These are phyloP conservation scores for Protea cynaroides DNA, from an alignment of 164 flowering plant genomes.

Conservation along the genomic window DNA sequence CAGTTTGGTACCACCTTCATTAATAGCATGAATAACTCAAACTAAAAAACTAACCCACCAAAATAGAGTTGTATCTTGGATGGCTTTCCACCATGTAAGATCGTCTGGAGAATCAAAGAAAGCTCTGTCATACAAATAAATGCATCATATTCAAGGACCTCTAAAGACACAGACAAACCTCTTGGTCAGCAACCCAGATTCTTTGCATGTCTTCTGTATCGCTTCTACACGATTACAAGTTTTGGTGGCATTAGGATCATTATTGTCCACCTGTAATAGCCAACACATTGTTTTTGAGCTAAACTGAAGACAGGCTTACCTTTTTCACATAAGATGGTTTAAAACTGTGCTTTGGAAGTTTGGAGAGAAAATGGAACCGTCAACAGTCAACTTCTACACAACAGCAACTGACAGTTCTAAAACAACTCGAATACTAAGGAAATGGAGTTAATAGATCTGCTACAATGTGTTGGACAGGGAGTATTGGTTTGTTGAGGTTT, in stretches of 20 bases:
- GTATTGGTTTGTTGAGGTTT: no score
- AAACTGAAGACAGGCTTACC: no score
- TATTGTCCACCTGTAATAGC: constrained; percentile 47
- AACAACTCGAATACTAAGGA: no score
- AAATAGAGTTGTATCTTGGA: constrained; percentile 25
- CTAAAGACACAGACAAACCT: constrained; percentile 30
- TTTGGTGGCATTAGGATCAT: constrained; percentile 61
- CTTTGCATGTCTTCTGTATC: constrained; percentile 56
- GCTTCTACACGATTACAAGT: constrained; percentile 51
- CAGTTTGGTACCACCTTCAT: neutral
- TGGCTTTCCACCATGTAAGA: constrained; percentile 35
- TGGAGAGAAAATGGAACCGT: neutral
- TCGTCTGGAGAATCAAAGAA: constrained; percentile 33
- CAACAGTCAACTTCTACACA: neutral
- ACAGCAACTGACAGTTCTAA: neutral
- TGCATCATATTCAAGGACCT: neutral
- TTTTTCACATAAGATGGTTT: no score
- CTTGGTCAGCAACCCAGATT: constrained; percentile 48
- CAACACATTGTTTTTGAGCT: neutral
- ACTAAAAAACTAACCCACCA: constrained; percentile 23
- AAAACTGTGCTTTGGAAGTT: neutral
- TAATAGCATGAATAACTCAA: neutral
- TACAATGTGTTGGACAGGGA: no score
- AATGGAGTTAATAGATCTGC: no score
- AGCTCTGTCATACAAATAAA: neutral